phyloP scores from a whole-genome alignment of 2,329 filamentous ascomycete species.

The Myriosclerotinia duriaeana region DNA sequence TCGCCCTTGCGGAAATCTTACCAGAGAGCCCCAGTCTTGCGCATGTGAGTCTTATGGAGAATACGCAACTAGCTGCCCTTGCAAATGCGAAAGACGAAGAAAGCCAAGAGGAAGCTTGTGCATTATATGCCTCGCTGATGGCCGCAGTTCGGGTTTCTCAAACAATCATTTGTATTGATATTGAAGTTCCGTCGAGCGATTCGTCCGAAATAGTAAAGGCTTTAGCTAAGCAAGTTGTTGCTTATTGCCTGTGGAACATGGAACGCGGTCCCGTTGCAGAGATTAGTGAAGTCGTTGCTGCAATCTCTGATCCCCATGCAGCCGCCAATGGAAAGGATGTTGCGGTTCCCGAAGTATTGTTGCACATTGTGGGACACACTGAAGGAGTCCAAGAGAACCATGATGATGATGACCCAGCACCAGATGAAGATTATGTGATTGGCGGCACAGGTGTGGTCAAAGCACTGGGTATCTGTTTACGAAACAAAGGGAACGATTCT shows the following conservation, averaged over 20 bases:
- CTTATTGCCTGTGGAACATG: slow-evolving; percentile 90
- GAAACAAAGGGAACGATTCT: slow-evolving; percentile 71
- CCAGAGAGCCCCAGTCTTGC: slow-evolving; percentile 80
- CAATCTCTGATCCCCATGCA: slow-evolving; percentile 42
- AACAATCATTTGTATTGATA: slow-evolving; percentile 84
- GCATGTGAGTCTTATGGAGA: slow-evolving; percentile 84
- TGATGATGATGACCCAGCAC: slow-evolving; percentile 67
- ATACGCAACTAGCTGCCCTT: slow-evolving; percentile 67
- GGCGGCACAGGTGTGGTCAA: slow-evolving; percentile 94
- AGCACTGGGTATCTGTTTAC: slow-evolving; percentile 84
- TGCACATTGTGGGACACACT: slow-evolving; percentile 77
- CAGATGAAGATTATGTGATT: slow-evolving; percentile 93
- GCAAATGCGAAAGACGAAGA: slow-evolving; percentile 75
- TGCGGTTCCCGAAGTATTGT: slow-evolving; percentile 77
- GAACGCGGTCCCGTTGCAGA: slow-evolving; percentile 72
- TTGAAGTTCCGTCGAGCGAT: slow-evolving; percentile 78
- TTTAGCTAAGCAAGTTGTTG: slow-evolving; percentile 89
- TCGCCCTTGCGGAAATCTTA: slow-evolving; percentile 84
- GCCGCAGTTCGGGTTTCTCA: slow-evolving; percentile 81
- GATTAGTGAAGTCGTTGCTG: slow-evolving; percentile 47
- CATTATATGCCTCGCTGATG: slow-evolving; percentile 87
- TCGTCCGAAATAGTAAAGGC: slow-evolving; percentile 91
- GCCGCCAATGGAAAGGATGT: slow-evolving; percentile 49
- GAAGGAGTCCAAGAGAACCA: slow-evolving; percentile 50
- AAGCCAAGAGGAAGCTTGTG: slow-evolving; percentile 88